Evolutionary conservation across 345 rosid species (phyloP).

Genomic region (Salix purpurea): DNA sequence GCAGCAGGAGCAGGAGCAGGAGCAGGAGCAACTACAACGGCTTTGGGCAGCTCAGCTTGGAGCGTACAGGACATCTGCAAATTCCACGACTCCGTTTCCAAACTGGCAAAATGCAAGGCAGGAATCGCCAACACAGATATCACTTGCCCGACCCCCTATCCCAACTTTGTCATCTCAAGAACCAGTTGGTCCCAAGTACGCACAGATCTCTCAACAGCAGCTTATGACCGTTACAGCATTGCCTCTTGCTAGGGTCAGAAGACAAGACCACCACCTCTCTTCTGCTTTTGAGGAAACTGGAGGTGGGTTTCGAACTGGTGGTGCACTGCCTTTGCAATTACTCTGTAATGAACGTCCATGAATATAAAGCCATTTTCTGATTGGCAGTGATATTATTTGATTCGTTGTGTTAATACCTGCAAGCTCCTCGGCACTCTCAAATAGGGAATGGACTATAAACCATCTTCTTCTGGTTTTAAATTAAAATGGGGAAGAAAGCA

Average conservation of each 20-base stretch:
- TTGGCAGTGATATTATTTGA: constrained; percentile 10
- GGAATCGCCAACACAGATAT: constrained; percentile 29
- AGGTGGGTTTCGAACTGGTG: constrained; percentile 29
- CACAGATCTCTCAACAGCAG: constrained; percentile 27
- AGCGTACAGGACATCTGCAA: constrained; percentile 31
- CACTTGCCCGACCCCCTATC: constrained; percentile 16
- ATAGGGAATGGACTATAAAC: not conserved
- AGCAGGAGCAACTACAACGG: constrained; percentile 16
- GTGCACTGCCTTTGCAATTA: constrained; percentile 50
- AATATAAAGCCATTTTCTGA: not conserved
- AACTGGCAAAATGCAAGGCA: constrained; percentile 42
- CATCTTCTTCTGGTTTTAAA: not conserved
- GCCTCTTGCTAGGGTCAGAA: constrained; percentile 36
- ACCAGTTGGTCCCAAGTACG: constrained; percentile 29
- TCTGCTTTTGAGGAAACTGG: constrained; percentile 35
- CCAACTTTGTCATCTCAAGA: constrained; percentile 28
- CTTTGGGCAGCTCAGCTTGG: constrained; percentile 50
- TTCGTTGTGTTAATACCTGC: constrained; percentile 11
- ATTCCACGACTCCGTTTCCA: constrained; percentile 38
- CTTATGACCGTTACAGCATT: constrained; percentile 36
- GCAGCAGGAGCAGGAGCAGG: constrained; percentile 36
- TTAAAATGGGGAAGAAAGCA: not conserved
- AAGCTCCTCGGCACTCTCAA: not conserved
- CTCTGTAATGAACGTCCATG: constrained; percentile 52
- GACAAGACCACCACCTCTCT: constrained; percentile 48